Evolutionary conservation across 768 basidiomycete genomes (phyloP).

Genomic region (Auricularia cornea): DNA sequence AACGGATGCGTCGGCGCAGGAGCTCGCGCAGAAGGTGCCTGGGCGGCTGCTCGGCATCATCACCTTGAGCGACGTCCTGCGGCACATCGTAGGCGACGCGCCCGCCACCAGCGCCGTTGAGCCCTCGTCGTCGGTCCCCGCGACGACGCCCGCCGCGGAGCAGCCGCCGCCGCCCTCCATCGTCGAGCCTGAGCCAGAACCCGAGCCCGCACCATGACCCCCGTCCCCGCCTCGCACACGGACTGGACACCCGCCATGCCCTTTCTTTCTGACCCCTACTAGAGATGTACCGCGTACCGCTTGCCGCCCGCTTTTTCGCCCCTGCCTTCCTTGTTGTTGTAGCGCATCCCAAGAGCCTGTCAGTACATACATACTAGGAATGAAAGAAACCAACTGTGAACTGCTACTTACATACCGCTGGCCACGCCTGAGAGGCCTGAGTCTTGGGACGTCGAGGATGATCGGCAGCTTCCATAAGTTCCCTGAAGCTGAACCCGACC

Average conservation of each 20-base stretch:
- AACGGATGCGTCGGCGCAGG: neutral
- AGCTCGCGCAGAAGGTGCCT: neutral
- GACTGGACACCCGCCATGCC: no score
- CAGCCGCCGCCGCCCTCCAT: neutral
- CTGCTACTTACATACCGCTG: neutral
- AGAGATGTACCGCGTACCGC: no score
- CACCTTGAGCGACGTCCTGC: conserved; percentile 80
- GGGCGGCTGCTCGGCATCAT: conserved; percentile 80
- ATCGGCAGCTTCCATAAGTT: neutral
- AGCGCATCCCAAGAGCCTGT: neutral
- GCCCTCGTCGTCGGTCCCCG: neutral
- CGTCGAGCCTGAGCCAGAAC: neutral
- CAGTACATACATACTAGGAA: neutral
- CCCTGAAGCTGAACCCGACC: neutral
- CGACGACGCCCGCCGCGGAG: neutral
- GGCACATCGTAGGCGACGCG: conserved; percentile 60
- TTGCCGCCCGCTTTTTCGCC: neutral
- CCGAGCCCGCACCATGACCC: neutral
- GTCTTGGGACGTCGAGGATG: neutral
- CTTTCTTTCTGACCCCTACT: no score
- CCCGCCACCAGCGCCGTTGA: neutral
- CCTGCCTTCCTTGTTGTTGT: neutral
- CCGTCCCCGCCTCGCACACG: neutral
- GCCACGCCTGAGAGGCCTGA: no score
- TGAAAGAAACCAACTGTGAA: neutral